phyloP scores from a whole-genome alignment of 768 basidiomycete species.

The Boletus sp. region DNA sequence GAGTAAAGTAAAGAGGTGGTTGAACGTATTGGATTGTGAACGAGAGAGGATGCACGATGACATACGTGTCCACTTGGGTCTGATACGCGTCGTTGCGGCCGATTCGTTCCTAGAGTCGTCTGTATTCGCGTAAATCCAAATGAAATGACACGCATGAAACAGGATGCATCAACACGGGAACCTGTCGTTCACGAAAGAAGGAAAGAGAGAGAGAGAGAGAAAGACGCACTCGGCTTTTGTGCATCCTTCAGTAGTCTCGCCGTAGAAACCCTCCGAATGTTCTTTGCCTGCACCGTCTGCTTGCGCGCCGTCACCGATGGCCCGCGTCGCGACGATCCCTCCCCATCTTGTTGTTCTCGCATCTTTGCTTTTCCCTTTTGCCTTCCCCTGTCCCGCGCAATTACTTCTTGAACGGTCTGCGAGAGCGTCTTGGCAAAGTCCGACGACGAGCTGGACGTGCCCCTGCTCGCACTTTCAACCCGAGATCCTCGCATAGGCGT shows the following conservation, averaged over 20 bases:
- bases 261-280: constrained; percentile 10
- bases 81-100: constrained; percentile 15
- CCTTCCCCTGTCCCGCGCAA: constrained; percentile 5
- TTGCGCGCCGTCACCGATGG: constrained; percentile 14
- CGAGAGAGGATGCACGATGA: not conserved
- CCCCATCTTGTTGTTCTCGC: not conserved
- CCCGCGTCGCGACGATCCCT: not conserved
- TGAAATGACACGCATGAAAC: not conserved
- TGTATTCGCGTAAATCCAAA: not conserved
- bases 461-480: not conserved
- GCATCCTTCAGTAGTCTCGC: constrained; percentile 12
- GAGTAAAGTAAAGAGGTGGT: not conserved
- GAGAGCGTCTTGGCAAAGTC: constrained; percentile 17
- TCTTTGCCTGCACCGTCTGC: constrained; percentile 1
- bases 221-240: constrained; percentile 21
- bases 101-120: constrained; percentile 5
- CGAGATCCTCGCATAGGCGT: not conserved
- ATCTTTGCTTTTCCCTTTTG: not conserved
- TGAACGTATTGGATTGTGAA: not conserved
- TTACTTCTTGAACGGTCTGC: constrained; percentile 10
- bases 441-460: constrained; percentile 12
- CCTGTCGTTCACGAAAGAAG: not conserved
- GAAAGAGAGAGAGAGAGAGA: not conserved
- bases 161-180: not conserved
- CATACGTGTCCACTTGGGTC: constrained; percentile 17